Conservation (phyloP, 352 stramenopile species). For the Phytophthora ohioensis region DNA sequence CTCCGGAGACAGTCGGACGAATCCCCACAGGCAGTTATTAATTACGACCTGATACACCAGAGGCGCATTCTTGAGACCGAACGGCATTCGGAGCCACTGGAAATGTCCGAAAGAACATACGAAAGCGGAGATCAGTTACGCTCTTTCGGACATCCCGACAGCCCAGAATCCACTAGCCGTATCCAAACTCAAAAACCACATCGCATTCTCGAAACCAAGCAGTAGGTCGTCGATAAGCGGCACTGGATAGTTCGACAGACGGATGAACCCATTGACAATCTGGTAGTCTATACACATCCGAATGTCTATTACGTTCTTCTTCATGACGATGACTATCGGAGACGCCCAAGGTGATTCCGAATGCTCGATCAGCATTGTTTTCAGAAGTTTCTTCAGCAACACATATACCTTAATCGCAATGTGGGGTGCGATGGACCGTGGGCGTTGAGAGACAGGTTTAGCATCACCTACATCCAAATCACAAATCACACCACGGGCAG, state of each 20-base stretch:
- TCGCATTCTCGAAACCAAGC: neutral
- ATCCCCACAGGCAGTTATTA: no score
- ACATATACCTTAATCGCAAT: neutral
- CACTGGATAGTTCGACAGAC: neutral
- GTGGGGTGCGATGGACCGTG: no score
- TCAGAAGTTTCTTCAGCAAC: conserved; percentile 6
- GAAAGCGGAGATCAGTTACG: no score
- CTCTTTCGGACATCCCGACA: neutral
- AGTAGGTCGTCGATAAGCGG: neutral
- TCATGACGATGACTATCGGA: conserved; percentile 7
- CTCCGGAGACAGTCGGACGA: no score
- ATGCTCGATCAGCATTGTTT: conserved; percentile 1
- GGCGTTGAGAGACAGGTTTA: no score
- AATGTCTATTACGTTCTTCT: neutral
- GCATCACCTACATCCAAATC: conserved; percentile 13
- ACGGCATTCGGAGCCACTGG: no score
- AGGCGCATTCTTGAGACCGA: no score
- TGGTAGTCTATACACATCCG: neutral
- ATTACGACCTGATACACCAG: no score
- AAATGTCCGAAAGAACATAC: no score
- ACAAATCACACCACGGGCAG: neutral
- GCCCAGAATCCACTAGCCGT: neutral
- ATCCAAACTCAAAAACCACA: neutral
- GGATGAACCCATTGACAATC: neutral
- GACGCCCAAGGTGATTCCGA: conserved; percentile 4